Evolutionary conservation across 2,329 filamentous ascomycete genomes (phyloP), one percentile per base, ranked within the genome.

Genomic region (Plectosphaerella plurivora): DNA sequence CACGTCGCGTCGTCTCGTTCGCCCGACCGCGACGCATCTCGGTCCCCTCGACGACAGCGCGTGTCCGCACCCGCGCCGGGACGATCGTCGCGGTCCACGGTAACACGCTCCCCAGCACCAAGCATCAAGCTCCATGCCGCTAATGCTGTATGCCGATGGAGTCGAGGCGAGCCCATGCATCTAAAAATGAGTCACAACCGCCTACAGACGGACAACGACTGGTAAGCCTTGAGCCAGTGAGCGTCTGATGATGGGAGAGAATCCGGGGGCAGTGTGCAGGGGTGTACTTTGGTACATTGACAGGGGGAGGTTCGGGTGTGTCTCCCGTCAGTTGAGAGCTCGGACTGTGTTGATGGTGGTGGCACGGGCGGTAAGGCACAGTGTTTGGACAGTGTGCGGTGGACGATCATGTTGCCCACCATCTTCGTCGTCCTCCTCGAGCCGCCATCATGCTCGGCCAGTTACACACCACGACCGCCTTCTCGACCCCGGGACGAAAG

Each of bases 171-270:
- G 22, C 35, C 25, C 60, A 63, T 62, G 61, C 65, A 62, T 65
- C 64, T 62, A 61, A 61, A 61, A 59, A 58, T 66, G 63, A 67
- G 60, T 67, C 64, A 66, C 61, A 65, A 55, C 59, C 60, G 62
- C 59, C 56, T 57, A 53, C 57, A 47, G 55, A 54, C 52, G 15
- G 39, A 42, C n/a, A n/a, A 42, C 9, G 39, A 42, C 39, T 42
- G 39, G 39, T 42, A n/a, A 42, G 39, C 15, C 39, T 42, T 18
- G 33, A 48, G 28, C 52, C 48, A 50, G 37, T 50, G 48, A 46
- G 25, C 16, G 37, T 20, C 61, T 51, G 42, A 47, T 25, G 47
- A 47, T 11, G 44, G 20, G 47, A n/a, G 28, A 36, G 45, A 28
- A 39, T 49, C 37, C 16, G 36, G 47, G 39, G 53, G 53, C 28